Base-by-base conservation (phyloP, 2,329 filamentous ascomycete species). In the Chaetoscypha palmicola region DNA sequence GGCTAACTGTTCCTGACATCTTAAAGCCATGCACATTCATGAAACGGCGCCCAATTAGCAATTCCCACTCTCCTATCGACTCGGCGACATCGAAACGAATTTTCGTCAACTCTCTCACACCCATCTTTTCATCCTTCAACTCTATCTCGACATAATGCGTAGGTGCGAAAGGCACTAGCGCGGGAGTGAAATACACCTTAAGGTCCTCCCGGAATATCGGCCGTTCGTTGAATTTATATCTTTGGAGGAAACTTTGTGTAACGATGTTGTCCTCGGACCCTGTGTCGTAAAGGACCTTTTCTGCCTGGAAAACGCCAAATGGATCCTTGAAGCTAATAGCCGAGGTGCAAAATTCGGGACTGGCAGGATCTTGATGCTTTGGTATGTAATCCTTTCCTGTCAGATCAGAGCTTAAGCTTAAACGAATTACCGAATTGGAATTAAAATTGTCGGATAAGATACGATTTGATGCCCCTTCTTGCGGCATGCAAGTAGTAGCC, bases 241-340 rank as follows among this genome's bases (percentile, higher is more conserved):
- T 21, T 12, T 11, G 12, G 7, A 40, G 19, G 9, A 31, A 21
- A 3, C 5, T 12, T n/a, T 40, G 8, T 2, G 24, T 31, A 9
- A 40, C 17, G 8, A 40, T 40, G 12, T 40, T 40, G 19, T 40
- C 38, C 19, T 24, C 12, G 3, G 38, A 40, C 9, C 38, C 38
- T 5, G 38, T 17, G 38, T 40, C 38, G 12, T 40, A 40, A 5
- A 39, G 20, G 3, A 37, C 11, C 20, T 37, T 37, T 9, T 11
- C 9, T 10, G 16, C 20, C 12, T 12, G 16, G 12, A 22, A 37
- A 3, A 3, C 11, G 5, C 20, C 20, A 11, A 4, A 4, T 9
- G 5, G 34, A n/a, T 14, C 9, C 20, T 37, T 37, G 34, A 37
- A 7, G 12, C 12, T 10, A 20, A 17, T 12, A 21, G 34, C 34